Percentiles rank a stretch among this genome's conserved stretches.
These are phyloP conservation scores for Eucalyptus polybractea DNA, from an alignment of 345 rosid genomes.

Conservation along the genomic window DNA sequence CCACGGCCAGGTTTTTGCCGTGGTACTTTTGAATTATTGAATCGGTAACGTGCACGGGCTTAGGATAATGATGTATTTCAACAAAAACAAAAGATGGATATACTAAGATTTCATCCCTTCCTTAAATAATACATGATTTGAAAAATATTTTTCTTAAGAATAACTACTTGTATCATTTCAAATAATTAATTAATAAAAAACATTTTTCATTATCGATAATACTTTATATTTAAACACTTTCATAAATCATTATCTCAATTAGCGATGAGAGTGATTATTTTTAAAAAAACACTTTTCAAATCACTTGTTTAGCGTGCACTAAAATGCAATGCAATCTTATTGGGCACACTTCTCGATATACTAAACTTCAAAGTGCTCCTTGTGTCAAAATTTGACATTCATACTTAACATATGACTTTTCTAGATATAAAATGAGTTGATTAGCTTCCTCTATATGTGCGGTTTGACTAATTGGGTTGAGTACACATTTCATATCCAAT, in stretches of 20 bases:
- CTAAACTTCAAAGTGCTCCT: not conserved
- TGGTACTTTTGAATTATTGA: not conserved
- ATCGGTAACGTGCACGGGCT: not conserved
- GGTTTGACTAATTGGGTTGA: not conserved
- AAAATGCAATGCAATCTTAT: not conserved
- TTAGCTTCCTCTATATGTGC: not conserved
- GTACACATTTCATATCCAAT: not conserved
- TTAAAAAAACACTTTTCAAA: not conserved
- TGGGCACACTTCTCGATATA: not conserved
- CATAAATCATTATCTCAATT: fast-evolving
- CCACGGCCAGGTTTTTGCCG: not conserved
- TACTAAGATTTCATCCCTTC: fast-evolving
- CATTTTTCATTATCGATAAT: not conserved
- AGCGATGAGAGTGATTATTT: fast-evolving
- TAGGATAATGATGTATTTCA: not conserved
- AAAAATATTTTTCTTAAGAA: fast-evolving
- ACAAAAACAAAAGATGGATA: not conserved
- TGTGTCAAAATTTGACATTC: not conserved
- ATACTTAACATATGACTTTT: not conserved
- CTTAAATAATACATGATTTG: not conserved
- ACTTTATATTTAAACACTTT: not conserved
- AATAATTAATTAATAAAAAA: not conserved
- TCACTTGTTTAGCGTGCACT: fast-evolving
- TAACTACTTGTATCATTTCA: fast-evolving
- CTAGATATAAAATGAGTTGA: not conserved